A percentile compares a stretch with the other conserved stretches of the same genome.
These are phyloP conservation scores for Herpotrichia juniperi DNA, from an alignment of 2,329 filamentous ascomycete species.

Conservation along the genomic window DNA sequence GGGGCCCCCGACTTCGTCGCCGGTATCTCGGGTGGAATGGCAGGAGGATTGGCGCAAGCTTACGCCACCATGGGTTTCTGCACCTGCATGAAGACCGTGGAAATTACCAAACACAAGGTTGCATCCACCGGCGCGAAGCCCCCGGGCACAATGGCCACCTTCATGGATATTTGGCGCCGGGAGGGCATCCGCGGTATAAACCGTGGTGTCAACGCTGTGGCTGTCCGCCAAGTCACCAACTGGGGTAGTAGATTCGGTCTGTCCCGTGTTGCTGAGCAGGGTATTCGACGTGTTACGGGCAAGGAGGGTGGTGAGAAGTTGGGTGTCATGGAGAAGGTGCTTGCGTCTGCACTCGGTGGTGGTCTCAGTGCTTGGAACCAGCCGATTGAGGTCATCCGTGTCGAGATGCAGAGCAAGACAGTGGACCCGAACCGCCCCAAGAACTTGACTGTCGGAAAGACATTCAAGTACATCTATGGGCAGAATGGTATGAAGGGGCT, in stretches of 20 bases:
- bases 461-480: slow-evolving; percentile 83
- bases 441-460: slow-evolving; percentile 96
- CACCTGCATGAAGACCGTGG: slow-evolving; percentile 99
- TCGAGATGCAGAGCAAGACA: slow-evolving; percentile 99
- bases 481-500: slow-evolving; percentile 88
- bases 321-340: slow-evolving; percentile 81
- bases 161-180: slow-evolving; percentile 94
- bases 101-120: slow-evolving; percentile 98
- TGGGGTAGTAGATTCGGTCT: slow-evolving; percentile 97
- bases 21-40: slow-evolving; percentile 90
- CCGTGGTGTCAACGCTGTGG: slow-evolving; percentile 97
- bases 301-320: slow-evolving; percentile 85
- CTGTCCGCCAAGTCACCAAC: slow-evolving; percentile 99
- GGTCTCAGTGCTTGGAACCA: slow-evolving; percentile 98
- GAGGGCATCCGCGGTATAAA: slow-evolving; percentile 97
- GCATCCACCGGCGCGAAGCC: slow-evolving; percentile 82
- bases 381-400: slow-evolving; percentile 98
- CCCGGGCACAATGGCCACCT: slow-evolving; percentile 90
- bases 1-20: slow-evolving; percentile 86
- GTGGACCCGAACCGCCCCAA: slow-evolving; percentile 97
- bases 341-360: slow-evolving; percentile 85
- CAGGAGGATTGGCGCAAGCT: slow-evolving; percentile 93
- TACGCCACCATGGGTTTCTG: slow-evolving; percentile 99
- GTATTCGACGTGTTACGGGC: slow-evolving; percentile 77
- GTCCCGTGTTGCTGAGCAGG: slow-evolving; percentile 86